Evolutionary conservation across 2,329 filamentous ascomycete species (phyloP).

Genomic region (Colletotrichum camelliae): DNA sequence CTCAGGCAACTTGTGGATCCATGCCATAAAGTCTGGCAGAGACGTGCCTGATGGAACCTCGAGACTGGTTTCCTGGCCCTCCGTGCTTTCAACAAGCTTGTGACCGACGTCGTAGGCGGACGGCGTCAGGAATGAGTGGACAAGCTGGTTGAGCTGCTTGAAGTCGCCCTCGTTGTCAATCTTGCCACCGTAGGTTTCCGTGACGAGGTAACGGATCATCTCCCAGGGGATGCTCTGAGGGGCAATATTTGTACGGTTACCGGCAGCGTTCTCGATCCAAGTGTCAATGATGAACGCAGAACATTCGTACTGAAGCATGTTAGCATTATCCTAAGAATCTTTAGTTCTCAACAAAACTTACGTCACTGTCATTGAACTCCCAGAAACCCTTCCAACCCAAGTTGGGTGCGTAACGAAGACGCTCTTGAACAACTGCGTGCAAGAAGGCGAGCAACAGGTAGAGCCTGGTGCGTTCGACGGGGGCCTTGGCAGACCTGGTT

Average conservation of each 20-base stretch:
- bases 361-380: conserved; percentile 99
- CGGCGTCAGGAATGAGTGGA: conserved; percentile 80
- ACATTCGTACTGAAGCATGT: conserved; percentile 80
- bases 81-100: conserved; percentile 76
- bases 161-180: conserved; percentile 93
- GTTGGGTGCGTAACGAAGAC: conserved; percentile 90
- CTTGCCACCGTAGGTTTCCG: conserved; percentile 97
- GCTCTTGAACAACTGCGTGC: conserved; percentile 94
- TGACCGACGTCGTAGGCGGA: conserved; percentile 92
- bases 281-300: conserved; percentile 94
- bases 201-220: conserved; percentile 88
- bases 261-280: conserved; percentile 85
- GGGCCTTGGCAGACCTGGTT: conserved; percentile 76
- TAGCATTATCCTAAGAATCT: not conserved
- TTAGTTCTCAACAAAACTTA: conserved; percentile 57
- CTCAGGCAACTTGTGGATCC: conserved; percentile 92
- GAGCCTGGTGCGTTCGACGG: conserved; percentile 87
- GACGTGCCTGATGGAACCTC: conserved; percentile 81
- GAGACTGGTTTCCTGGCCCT: conserved; percentile 65
- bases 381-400: conserved; percentile 99
- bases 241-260: conserved; percentile 89
- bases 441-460: conserved; percentile 93
- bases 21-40: conserved; percentile 84
- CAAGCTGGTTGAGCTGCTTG: conserved; percentile 72
- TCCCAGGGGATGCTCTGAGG: conserved; percentile 96